phyloP scores from a whole-genome alignment of 2,329 filamentous ascomycete species.

The Chrysoporthe austroafricana region DNA sequence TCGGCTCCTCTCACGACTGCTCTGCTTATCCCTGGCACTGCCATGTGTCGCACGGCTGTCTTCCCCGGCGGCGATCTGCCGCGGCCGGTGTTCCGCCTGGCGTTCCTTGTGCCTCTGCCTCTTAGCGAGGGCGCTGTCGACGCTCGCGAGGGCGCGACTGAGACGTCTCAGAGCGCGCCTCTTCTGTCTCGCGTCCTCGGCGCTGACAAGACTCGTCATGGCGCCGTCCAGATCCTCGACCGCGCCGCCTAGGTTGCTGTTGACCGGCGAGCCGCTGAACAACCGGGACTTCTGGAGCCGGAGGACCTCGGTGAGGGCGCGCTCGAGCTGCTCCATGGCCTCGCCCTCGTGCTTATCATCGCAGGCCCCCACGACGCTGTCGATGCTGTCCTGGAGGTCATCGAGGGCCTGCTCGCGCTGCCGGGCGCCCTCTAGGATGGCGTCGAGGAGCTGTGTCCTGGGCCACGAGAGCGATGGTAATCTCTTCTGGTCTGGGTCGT shows the following conservation, averaged over 20 bases:
- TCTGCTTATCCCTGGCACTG: not conserved
- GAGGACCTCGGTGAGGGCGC: constrained; percentile 19
- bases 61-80: not conserved
- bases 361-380: constrained; percentile 15
- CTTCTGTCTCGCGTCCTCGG: constrained; percentile 20
- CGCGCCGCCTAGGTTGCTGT: constrained; percentile 22
- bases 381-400: constrained; percentile 23
- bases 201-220: constrained; percentile 16
- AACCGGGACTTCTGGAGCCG: constrained; percentile 19
- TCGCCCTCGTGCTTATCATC: constrained; percentile 22
- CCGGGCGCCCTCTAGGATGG: constrained; percentile 11
- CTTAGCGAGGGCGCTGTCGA: constrained; percentile 17
- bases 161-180: constrained; percentile 17
- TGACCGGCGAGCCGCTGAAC: constrained; percentile 13
- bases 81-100: not conserved
- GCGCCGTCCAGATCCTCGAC: constrained; percentile 23
- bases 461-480: too few species aligned
- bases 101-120: constrained; percentile 12
- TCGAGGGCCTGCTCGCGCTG: constrained; percentile 23
- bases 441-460: too few species aligned
- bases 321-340: constrained; percentile 20
- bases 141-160: constrained; percentile 19
- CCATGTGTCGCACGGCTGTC: not conserved
- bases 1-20: constrained; percentile 9
- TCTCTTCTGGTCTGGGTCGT: too few species aligned